Evolutionary conservation across 306 rosid genomes (phyloP), one percentile per base, ranked within the genome.

Genomic region (Lupinus albus): DNA sequence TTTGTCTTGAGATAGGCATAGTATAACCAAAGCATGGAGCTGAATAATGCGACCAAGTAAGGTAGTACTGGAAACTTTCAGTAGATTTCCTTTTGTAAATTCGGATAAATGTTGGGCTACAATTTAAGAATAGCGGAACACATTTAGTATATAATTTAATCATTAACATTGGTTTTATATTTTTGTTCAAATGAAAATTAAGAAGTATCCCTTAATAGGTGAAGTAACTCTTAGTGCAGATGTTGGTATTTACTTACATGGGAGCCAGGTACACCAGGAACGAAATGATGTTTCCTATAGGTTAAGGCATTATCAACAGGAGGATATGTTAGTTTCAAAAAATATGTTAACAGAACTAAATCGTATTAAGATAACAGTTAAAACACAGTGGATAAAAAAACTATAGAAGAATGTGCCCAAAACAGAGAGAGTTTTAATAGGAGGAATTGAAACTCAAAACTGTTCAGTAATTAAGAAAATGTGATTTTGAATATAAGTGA

Each of bases 221-320:
- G 17, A 49, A 65, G 12, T 51, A 38, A 51, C 13, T 12, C 9
- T 15, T 49, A 3, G 15, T 4, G 25, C 10, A 54, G 30, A 47
- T 25, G 5, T 68, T 17, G n/a, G 8, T 8, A 32, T 14, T 45
- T 55, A 88, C 96, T 87, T 78, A 92, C 97, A 83, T 1, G 10
- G 98, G 97, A 58, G 98, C 91, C 71, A 93, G 64, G 83, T 49
- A 93, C 21, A 89, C 98, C 81, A 88, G 0, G 84, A 82, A 46
- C 18, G 98, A 93, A 5, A 93, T 64, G 15, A 88, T 6, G 50
- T 93, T 88, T 25, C 98, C 97, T 93, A 20, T 20, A 30, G 35
- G 35, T 3, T 30, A 30, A 33, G 45, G 7, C 70, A 77, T 36
- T 41, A 76, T n/a, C 18, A 76, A 44, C 73, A 30, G 67, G 10